A percentile compares a stretch with the other conserved stretches of the same genome.
Evolutionary conservation across 768 basidiomycete genomes (phyloP).

Genomic region (Dioszegia crocea): DNA sequence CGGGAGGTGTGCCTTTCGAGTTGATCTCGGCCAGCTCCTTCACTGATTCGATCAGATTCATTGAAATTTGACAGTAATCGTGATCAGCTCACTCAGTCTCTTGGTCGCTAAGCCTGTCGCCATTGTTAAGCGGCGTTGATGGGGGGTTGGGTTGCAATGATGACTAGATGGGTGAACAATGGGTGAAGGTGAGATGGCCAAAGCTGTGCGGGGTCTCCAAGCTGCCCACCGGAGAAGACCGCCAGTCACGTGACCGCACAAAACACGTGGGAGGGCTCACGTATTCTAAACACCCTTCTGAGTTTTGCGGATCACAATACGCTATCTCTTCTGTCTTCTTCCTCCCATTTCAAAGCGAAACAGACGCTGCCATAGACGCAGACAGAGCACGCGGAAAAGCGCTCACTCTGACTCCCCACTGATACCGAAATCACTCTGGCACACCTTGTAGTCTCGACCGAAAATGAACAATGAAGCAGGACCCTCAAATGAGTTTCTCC

Average conservation of each 20-base stretch:
- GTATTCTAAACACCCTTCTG: too few relatives aligned
- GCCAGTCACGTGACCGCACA: too few relatives aligned
- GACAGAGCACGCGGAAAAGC: neutral
- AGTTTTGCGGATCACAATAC: too few relatives aligned
- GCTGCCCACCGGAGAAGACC: too few relatives aligned
- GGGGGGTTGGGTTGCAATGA: too few relatives aligned
- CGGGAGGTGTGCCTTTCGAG: constrained; percentile 37
- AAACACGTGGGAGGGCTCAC: too few relatives aligned
- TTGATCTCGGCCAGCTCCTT: constrained; percentile 46
- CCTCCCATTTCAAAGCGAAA: too few relatives aligned
- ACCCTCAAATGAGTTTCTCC: constrained; percentile 17
- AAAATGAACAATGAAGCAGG: constrained; percentile 7
- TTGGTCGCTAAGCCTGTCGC: constrained; percentile 18
- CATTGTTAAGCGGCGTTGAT: too few relatives aligned
- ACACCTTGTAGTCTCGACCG: neutral
- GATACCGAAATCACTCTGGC: too few relatives aligned
- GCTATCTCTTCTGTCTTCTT: too few relatives aligned
- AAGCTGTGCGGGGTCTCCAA: neutral
- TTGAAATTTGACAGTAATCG: neutral
- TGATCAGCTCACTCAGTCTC: constrained; percentile 25
- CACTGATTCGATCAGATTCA: constrained; percentile 16
- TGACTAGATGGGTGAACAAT: too few relatives aligned
- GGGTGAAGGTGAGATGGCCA: neutral
- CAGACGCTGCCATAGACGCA: too few relatives aligned
- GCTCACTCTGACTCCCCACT: neutral